Percentiles rank a stretch among this genome's conserved stretches.
Conservation (phyloP, 1,284 basidiomycete species). For the Tilletia setariae region DNA sequence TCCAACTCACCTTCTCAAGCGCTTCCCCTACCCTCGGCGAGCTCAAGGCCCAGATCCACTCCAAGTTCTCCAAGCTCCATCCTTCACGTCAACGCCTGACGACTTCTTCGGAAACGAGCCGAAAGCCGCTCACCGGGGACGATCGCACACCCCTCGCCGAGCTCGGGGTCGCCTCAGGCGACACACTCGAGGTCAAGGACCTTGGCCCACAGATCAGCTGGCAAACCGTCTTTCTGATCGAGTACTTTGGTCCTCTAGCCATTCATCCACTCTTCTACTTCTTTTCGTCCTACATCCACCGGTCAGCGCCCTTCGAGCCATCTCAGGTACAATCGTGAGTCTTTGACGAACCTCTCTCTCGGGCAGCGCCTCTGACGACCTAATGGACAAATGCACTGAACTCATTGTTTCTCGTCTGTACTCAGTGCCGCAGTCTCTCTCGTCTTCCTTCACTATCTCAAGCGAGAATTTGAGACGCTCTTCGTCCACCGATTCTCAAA, state of each 20-base stretch:
- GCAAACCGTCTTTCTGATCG: conserved; percentile 52
- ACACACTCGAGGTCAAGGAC: conserved; percentile 48
- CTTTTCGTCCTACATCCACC: conserved; percentile 68
- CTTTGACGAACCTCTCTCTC: conserved; percentile 3
- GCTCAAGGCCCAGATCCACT: conserved; percentile 41
- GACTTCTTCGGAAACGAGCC: conserved; percentile 28
- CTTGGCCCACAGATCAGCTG: conserved; percentile 51
- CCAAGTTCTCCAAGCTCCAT: conserved; percentile 28
- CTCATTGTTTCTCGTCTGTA: neutral
- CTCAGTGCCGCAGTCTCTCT: conserved; percentile 72
- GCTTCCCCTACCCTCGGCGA: conserved; percentile 34
- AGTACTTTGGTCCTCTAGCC: conserved; percentile 71
- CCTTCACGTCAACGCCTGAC: conserved; percentile 46
- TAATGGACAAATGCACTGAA: neutral
- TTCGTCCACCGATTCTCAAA: conserved; percentile 78
- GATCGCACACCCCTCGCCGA: conserved; percentile 37
- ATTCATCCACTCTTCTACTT: conserved; percentile 85
- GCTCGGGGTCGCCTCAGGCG: conserved; percentile 28
- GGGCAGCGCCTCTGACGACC: no score
- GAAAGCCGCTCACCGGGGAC: conserved; percentile 37
- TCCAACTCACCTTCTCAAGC: conserved; percentile 28
- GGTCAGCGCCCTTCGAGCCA: conserved; percentile 64
- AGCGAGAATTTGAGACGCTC: conserved; percentile 88
- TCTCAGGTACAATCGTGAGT: conserved; percentile 72
- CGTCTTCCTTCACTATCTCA: conserved; percentile 80